Evolutionary conservation across 148 eudicot species (phyloP).

Genomic region (Camellia sinensis): DNA sequence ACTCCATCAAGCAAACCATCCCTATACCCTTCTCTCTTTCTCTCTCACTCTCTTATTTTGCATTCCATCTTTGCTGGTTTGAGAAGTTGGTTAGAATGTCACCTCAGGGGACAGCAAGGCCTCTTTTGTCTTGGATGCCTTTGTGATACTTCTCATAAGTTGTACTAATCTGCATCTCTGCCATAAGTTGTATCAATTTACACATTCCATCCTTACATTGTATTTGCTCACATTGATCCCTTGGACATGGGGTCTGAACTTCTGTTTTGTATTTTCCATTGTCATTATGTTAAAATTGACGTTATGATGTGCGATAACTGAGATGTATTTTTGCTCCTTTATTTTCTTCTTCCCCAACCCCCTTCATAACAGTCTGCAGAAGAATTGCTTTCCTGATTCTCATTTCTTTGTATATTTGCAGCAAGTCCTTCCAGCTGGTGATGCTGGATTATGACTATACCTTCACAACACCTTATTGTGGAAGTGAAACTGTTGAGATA

Average conservation of each 20-base stretch:
- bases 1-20: background rate
- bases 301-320: background rate
- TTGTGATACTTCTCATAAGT: background rate
- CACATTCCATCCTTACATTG: background rate
- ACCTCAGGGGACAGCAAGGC: background rate
- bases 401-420: conserved; percentile 35
- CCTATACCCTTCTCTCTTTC: background rate
- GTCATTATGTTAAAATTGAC: background rate
- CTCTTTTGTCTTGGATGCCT: background rate
- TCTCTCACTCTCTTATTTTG: background rate
- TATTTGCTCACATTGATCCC: background rate
- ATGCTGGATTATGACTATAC: conserved; percentile 95
- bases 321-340: conserved; percentile 3
- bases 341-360: background rate
- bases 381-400: background rate
- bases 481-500: conserved; percentile 66
- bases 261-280: background rate
- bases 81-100: background rate
- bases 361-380: background rate
- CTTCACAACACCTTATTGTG: conserved; percentile 92
- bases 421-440: conserved; percentile 79
- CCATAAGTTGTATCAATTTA: background rate
- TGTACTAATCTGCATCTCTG: background rate
- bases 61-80: background rate
- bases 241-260: background rate